These are phyloP conservation scores for Chenopodium album DNA, from an alignment of 148 eudicot species.

Conservation along the genomic window DNA sequence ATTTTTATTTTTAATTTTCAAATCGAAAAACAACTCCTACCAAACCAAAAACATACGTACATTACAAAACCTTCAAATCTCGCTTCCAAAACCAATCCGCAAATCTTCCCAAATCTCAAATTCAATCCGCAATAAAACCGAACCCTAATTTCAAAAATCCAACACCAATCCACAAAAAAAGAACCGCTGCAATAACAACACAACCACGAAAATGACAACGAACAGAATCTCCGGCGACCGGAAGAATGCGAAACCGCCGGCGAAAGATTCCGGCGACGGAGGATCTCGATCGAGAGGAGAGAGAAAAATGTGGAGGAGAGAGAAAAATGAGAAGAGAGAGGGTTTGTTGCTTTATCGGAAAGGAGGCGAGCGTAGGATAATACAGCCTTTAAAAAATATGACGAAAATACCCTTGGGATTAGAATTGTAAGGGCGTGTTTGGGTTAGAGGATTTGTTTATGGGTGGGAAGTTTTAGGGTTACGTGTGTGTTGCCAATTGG, in stretches of 20 bases:
- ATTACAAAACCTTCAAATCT: not conserved
- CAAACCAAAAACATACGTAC: constrained; percentile 3
- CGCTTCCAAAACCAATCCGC: not conserved
- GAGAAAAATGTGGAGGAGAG: constrained; percentile 7
- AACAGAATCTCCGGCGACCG: constrained; percentile 22
- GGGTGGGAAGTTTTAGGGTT: constrained; percentile 22
- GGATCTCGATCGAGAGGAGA: constrained; percentile 8
- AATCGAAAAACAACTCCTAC: constrained; percentile 1
- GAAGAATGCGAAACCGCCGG: not conserved
- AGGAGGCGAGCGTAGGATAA: constrained; percentile 28
- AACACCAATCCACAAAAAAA: not conserved
- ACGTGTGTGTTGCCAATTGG: not conserved
- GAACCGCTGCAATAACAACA: not conserved
- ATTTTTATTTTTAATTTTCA: not conserved
- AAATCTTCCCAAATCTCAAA: not conserved
- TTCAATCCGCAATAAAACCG: not conserved
- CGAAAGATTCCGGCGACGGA: constrained; percentile 1
- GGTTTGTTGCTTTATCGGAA: constrained; percentile 18
- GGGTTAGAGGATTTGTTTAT: not conserved
- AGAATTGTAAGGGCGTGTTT: constrained; percentile 8
- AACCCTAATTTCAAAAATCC: constrained; percentile 21
- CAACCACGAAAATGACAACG: not conserved
- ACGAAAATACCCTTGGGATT: constrained; percentile 20
- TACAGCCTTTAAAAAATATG: constrained; percentile 5
- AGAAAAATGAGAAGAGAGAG: not conserved